Evolutionary conservation across 352 stramenopile genomes (phyloP), one percentile per base, ranked within the genome.

Genomic region (Blastocystis sp.): DNA sequence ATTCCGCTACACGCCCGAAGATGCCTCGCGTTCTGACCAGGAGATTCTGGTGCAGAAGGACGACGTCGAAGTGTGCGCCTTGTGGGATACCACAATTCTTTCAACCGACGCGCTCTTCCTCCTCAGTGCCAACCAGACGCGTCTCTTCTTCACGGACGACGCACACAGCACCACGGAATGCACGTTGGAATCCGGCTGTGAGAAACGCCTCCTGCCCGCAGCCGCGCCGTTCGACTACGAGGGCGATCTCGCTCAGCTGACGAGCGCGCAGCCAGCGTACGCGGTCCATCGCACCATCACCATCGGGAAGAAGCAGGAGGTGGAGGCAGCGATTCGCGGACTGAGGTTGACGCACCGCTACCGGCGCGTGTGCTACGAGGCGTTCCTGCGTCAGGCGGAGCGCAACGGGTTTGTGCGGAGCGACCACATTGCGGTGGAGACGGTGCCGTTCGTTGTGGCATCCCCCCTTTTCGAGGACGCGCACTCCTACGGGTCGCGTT

Each of bases 1-100:
- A n/a, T 85, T 85, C n/a, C 74, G n/a, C 3, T 85, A 55, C 51
- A 69, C 24, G 45, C 4, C 50, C 6, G 33, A 81, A n/a, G 41
- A 65, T 9, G 21, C 31, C 24, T 39, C 37, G n/a, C n/a, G 33
- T 3, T 63, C 41, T 9, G 71, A 81, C 37, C 16, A 81, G 21
- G 33, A n/a, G n/a, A 16, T 81, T 12, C 29, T 81, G 33, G 3
- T 2, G 19, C 26, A 63, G 3, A 24, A n/a, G 29, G 50, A 81
- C 4, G 71, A 81, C 39, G 21, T 12, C n/a, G n/a, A 63, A 6
- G 1, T 81, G 2, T 81, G 71, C 60, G n/a, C 59, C 21, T 33
- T 45, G 6, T 55, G 45, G 45, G 45, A 55, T 16, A 16, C 45
- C 45, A 16, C 45, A n/a, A n/a, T n/a, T n/a, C n/a, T n/a, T n/a